phyloP scores from a whole-genome alignment of 73 alveolate species.

The Urostyla sp. region DNA sequence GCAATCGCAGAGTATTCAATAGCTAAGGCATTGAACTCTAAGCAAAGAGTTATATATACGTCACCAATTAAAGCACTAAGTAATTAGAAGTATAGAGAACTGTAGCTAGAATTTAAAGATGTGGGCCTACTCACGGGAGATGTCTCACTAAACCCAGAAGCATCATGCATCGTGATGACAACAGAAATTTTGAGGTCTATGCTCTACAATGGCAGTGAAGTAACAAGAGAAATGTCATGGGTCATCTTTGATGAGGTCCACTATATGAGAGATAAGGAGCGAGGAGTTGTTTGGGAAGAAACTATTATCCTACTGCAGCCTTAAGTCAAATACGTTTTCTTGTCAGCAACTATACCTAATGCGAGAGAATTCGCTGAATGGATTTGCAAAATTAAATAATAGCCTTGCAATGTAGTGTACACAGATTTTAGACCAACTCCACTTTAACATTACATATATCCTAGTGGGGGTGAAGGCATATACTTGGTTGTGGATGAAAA shows the following conservation, averaged over 20 bases:
- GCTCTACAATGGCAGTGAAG: slow-evolving; percentile 99
- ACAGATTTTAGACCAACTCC: slow-evolving; percentile 99
- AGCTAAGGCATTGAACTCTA: slow-evolving; percentile 96
- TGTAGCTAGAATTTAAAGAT: slow-evolving; percentile 97
- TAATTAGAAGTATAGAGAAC: slow-evolving; percentile 99
- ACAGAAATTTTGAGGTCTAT: slow-evolving; percentile 99
- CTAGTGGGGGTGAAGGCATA: slow-evolving; percentile 97
- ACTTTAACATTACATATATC: slow-evolving; percentile 96
- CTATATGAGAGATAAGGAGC: slow-evolving; percentile 99
- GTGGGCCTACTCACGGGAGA: slow-evolving; percentile 99
- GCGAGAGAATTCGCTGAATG: slow-evolving; percentile 99
- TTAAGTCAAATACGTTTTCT: slow-evolving; percentile 95
- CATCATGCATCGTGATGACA: slow-evolving; percentile 99
- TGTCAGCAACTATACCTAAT: slow-evolving; percentile 99
- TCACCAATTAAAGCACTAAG: slow-evolving; percentile 99
- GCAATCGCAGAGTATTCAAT: slow-evolving; percentile 99
- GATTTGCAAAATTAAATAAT: slow-evolving; percentile 94
- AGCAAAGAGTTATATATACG: slow-evolving; percentile 98
- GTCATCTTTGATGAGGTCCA: slow-evolving; percentile 99
- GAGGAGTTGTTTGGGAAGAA: slow-evolving; percentile 99
- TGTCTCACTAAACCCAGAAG: slow-evolving; percentile 97
- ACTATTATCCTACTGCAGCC: slow-evolving; percentile 95
- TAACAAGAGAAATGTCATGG: slow-evolving; percentile 99
- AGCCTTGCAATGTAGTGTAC: slow-evolving; percentile 99
- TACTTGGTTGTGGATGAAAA: slow-evolving; percentile 96